A percentile compares a stretch with the other conserved stretches of the same genome.
phyloP scores from a whole-genome alignment of 1,284 basidiomycete species.

The Apiotrichum gamsii region DNA sequence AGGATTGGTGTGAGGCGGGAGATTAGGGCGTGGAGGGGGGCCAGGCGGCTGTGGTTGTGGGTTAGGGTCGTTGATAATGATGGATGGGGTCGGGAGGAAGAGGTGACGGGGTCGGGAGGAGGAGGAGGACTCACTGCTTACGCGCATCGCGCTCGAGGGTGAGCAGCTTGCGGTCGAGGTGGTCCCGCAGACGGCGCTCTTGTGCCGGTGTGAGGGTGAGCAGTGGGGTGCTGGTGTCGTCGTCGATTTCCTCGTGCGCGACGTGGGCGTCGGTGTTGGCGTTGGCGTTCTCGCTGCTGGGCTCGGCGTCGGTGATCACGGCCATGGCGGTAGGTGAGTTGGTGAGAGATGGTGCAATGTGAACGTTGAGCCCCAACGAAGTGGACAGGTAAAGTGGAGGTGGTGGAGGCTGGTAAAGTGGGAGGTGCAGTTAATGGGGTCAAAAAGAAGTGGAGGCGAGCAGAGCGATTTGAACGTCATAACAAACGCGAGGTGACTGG shows the following conservation, averaged over 20 bases:
- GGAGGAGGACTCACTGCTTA: constrained; percentile 23
- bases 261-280: too few relatives aligned
- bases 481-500: too few relatives aligned
- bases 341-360: background rate
- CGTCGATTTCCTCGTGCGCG: too few relatives aligned
- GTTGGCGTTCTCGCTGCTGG: too few relatives aligned
- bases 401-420: too few relatives aligned
- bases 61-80: too few relatives aligned
- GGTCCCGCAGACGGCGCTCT: constrained; percentile 18
- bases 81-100: too few relatives aligned
- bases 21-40: constrained; percentile 18
- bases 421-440: too few relatives aligned
- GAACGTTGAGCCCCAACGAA: background rate
- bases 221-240: background rate
- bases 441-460: too few relatives aligned
- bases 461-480: too few relatives aligned
- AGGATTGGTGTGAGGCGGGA: constrained; percentile 23
- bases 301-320: background rate
- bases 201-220: constrained; percentile 20
- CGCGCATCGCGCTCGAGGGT: constrained; percentile 29
- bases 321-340: background rate
- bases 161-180: constrained; percentile 26
- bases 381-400: background rate
- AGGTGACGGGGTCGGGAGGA: background rate
- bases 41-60: constrained; percentile 19